Evolutionary conservation across 176 grass and related monocot species (phyloP), one percentile per base, ranked within the genome.

Genomic region (Alloteropsis semialata): DNA sequence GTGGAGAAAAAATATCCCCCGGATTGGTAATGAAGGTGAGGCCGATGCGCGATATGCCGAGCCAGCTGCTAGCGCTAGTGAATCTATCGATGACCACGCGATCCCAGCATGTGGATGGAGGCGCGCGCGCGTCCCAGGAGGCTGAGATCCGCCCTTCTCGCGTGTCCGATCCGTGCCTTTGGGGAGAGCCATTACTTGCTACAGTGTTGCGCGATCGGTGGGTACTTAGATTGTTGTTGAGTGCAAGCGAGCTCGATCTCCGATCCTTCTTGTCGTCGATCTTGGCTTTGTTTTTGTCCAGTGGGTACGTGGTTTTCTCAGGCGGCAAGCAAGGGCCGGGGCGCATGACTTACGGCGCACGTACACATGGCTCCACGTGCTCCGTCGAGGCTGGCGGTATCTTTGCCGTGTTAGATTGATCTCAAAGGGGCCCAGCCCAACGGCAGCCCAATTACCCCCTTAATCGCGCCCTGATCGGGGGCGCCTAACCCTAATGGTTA

Each of bases 361-460:
- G 27, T 25, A 78, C 74, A 78, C 81, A 79, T 88, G 86, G 27
- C 74, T 19, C 58, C 66, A 79, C 56, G 81, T 79, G 65, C 43
- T 13, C 42, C 42, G 49, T 1, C 7, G 58, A 51, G 53, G 55
- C 37, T 19, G 33, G 12, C 69, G 42, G 84, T 44, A 76, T 84
- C 61, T 76, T 50, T 37, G 57, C 24, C 19, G 30, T n/a, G n/a
- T n/a, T n/a, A n/a, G n/a, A n/a, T n/a, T n/a, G n/a, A n/a, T n/a
- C n/a, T n/a, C n/a, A n/a, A n/a, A n/a, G n/a, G n/a, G n/a, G n/a
- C n/a, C n/a, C n/a, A n/a, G n/a, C n/a, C n/a, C n/a, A n/a, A n/a
- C n/a, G n/a, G n/a, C n/a, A n/a, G n/a, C n/a, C n/a, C n/a, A n/a
- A n/a, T n/a, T n/a, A n/a, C n/a, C n/a, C n/a, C n/a, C n/a, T n/a